Base-by-base conservation (phyloP, 768 basidiomycete species). In the Strobilomyces confusus region DNA sequence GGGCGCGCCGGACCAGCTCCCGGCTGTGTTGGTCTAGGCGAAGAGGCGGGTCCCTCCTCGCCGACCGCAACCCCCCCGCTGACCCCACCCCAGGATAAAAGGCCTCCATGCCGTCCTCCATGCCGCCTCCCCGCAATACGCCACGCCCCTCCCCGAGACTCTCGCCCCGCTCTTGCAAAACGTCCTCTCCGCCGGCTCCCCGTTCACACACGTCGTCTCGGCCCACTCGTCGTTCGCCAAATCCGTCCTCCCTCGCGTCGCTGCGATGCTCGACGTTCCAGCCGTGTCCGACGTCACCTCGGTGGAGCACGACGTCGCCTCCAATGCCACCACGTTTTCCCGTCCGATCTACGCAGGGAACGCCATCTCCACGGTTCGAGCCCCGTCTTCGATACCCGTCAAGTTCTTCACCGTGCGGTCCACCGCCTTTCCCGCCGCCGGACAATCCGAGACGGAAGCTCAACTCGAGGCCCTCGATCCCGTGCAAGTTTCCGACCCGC, bases 261-360 rank as follows among this genome's bases (percentile, higher is more conserved):
- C 95, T 1, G 95, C 92, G 13, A 78, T 76, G 56, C 81, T 98
- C n/a, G 85, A 95, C 69, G 81, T 87, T 20, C 92, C 93, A 8
- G 92, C 92, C 56, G 80, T 97, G 55, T 93, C 93, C 32, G 95
- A 98, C 71, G 82, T 98, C 61, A 89, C 86, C 32, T 87, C 87
- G 14, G 75, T 98, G 58, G 78, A 84, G 37, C 84, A 92, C 67
- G 87, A 92, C 63, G 51, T 71, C 26, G 69, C 84, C 4, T 82
- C 83, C 32, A 86, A 87, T 58, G 80, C 77, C 61, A 92, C 92
- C 36, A 91, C 84, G 1, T 98, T 95, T 69, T 85, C 89, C 5
- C 89, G 95, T 23, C 93, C 92, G 25, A 97, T 98, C 63, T 98
- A 99, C 63, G 97, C 97, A 22, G 97, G 97, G 45, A 98, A 98